Evolutionary conservation across 2,329 filamentous ascomycete genomes (phyloP).

Genomic region (Hypoxylon sp.): DNA sequence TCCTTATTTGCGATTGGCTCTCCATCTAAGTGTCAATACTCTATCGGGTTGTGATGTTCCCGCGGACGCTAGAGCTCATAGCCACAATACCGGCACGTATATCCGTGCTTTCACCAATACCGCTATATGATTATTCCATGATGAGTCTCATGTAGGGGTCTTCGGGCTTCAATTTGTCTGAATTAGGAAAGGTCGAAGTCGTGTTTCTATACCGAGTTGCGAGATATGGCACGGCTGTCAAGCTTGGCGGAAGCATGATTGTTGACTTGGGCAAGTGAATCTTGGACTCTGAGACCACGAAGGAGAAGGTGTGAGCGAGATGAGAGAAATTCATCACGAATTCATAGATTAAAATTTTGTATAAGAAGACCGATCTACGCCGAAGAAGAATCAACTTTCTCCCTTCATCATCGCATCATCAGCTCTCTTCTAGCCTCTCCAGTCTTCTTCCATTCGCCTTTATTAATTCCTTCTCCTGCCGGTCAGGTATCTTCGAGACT

Average conservation of each 20-base stretch:
- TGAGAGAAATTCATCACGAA: conserved; percentile 16
- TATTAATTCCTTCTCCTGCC: conserved; percentile 45
- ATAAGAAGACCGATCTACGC: conserved; percentile 43
- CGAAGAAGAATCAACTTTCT: conserved; percentile 26
- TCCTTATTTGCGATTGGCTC: conserved; percentile 44
- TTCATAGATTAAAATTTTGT: conserved; percentile 37
- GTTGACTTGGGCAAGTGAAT: conserved; percentile 6
- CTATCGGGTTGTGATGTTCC: conserved; percentile 20
- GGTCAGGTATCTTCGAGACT: conserved; percentile 45
- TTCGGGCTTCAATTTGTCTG: conserved; percentile 31
- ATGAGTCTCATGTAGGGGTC: conserved; percentile 19
- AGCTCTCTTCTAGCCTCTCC: conserved; percentile 32
- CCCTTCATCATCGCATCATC: conserved; percentile 46
- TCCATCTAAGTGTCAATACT: conserved; percentile 29
- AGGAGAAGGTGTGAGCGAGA: conserved; percentile 7
- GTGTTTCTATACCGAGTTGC: conserved; percentile 9
- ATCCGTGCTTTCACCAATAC: conserved; percentile 4
- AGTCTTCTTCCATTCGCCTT: conserved; percentile 33
- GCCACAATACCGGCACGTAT: conserved; percentile 21
- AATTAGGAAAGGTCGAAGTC: conserved; percentile 22
- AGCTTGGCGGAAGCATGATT: conserved; percentile 18
- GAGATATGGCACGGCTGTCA: conserved; percentile 15
- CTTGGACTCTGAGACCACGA: conserved; percentile 3
- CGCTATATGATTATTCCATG: conserved; percentile 9
- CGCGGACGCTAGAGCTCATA: conserved; percentile 22